phyloP scores from a whole-genome alignment of 139 green algal species.

The Tetradesmus obliquus region DNA sequence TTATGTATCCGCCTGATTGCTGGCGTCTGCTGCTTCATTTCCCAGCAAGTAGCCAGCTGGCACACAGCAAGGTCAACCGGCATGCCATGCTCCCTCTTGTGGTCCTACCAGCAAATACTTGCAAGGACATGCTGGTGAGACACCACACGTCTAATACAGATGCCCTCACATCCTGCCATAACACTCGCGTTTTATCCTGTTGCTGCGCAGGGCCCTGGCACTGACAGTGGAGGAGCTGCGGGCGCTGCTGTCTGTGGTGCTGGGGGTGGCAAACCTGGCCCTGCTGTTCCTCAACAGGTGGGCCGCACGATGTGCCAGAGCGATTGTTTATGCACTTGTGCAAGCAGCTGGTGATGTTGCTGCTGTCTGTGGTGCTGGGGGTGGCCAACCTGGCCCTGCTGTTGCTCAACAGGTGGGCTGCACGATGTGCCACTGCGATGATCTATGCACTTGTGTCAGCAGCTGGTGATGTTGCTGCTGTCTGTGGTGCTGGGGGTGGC shows the following conservation, averaged over 20 bases:
- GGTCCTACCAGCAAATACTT: too few species aligned
- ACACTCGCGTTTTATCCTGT: neutral
- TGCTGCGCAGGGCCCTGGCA: conserved; percentile 27
- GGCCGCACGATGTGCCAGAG: neutral
- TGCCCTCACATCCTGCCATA: too few species aligned
- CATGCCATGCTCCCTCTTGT: too few species aligned
- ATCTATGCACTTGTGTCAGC: too few species aligned
- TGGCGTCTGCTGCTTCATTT: too few species aligned
- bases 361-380: conserved; percentile 33
- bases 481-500: conserved; percentile 13
- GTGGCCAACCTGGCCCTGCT: conserved; percentile 29
- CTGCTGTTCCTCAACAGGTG: conserved; percentile 20
- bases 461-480: neutral
- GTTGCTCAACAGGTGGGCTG: neutral
- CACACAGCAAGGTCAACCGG: too few species aligned
- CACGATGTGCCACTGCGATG: too few species aligned
- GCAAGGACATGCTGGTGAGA: too few species aligned
- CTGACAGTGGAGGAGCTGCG: conserved; percentile 46
- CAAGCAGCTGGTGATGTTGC: neutral
- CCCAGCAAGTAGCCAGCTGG: too few species aligned
- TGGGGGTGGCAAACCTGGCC: conserved; percentile 35
- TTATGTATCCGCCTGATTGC: too few species aligned
- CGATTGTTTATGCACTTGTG: neutral
- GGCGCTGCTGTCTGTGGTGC: conserved; percentile 32
- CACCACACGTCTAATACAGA: too few species aligned